Base-by-base conservation (phyloP, 2,329 filamentous ascomycete genomes). In the Epichloe bromicola region DNA sequence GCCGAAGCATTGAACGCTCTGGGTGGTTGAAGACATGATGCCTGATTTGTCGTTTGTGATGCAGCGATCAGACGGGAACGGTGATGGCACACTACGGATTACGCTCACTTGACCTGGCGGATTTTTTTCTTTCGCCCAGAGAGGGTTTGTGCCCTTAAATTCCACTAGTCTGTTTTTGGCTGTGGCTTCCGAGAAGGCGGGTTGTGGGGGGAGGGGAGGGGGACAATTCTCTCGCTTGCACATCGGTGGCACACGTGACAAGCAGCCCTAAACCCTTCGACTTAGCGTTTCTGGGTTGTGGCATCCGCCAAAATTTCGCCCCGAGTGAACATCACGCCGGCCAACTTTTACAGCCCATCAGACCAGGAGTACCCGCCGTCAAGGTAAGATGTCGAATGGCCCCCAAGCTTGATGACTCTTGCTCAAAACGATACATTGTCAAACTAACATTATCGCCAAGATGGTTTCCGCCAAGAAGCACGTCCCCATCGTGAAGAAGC, bases 391-490 rank as follows among this genome's bases (percentile, higher is more conserved):
- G 26, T 45, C 33, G 4, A 14, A 30, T 23, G n/a, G 41, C 49
- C 36, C 20, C 20, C 38, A 45, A 34, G 20, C 42, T 7, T 36
- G 19, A n/a, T 17, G 5, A 47, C 20, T 8, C 23, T 42, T 26
- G 10, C 10, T 12, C 11, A 23, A 34, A 15, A 36, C 10, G 11
- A 23, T 5, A 48, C 12, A n/a, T 40, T 3, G 10, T 8, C 11
- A 44, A 19, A 56, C 66, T 68, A 60, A 69, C 60, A 56, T 61
- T 53, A 53, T 51, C 37, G 44, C 61, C 51, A 62, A 91, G 90
- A 97, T 97, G 93, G 89, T 91, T 82, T 82, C 90, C 85, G 87
- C 91, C 76, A 95, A 94, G 87, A 94, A 95, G 82, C 93, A 97
- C 78, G 83, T 97, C 72, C 85, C 90, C 70, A 98, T 98, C 82